Evolutionary conservation across 179 eudicot genomes (phyloP).

Genomic region (Camellia oleifera): DNA sequence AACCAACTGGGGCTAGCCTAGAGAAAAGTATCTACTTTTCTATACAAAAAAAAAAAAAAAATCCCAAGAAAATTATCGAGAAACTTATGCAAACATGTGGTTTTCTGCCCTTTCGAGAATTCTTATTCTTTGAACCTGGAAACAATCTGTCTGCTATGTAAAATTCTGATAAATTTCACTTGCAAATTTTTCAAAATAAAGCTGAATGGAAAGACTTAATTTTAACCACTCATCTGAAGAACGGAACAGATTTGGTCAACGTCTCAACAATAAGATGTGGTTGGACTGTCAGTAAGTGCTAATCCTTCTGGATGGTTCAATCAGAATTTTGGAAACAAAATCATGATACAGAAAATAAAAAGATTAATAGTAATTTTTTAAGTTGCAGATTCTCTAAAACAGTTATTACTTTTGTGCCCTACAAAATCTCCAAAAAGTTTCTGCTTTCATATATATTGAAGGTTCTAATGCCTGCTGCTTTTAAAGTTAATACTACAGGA

Average conservation of each 20-base stretch:
- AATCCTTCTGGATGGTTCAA: neutral
- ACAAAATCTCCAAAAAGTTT: neutral
- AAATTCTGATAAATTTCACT: neutral
- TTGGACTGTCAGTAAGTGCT: neutral
- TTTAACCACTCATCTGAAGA: neutral
- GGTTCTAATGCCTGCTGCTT: neutral
- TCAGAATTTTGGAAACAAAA: neutral
- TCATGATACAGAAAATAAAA: neutral
- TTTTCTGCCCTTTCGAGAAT: neutral
- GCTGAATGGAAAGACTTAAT: neutral
- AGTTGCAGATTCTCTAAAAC: neutral
- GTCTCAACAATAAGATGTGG: neutral
- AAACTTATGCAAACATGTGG: neutral
- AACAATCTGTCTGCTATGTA: neutral
- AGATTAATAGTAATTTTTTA: neutral
- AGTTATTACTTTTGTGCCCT: neutral
- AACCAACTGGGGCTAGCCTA: too few species aligned
- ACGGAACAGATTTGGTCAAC: neutral
- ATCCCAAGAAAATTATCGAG: neutral
- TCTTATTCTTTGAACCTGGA: neutral
- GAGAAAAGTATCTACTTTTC: neutral
- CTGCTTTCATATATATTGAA: neutral
- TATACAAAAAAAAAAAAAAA: neutral
- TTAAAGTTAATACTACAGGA: neutral
- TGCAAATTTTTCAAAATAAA: neutral